Evolutionary conservation across 768 basidiomycete genomes (phyloP).

Genomic region (Kwoniella heveanensis): DNA sequence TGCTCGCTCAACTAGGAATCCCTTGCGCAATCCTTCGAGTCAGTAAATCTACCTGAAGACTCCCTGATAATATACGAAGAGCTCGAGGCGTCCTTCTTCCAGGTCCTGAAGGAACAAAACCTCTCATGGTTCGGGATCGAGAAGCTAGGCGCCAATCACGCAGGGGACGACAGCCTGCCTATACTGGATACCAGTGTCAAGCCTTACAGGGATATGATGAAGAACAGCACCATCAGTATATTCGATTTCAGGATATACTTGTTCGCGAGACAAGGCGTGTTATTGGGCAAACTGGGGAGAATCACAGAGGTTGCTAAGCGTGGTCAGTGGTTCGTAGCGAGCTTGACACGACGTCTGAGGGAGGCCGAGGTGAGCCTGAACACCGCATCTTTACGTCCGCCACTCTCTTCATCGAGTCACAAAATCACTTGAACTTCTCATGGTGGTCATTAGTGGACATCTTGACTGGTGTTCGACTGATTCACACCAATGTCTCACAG

Average conservation of each 20-base stretch:
- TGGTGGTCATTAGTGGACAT: no score
- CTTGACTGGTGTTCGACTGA: no score
- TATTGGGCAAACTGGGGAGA: conserved; percentile 71
- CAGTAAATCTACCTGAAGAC: conserved; percentile 85
- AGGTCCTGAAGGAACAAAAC: conserved; percentile 56
- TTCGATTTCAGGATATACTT: conserved; percentile 93
- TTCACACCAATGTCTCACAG: conserved; percentile 61
- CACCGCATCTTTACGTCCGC: no score
- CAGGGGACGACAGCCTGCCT: conserved; percentile 76
- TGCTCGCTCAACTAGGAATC: conserved; percentile 75
- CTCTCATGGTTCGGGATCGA: conserved; percentile 82
- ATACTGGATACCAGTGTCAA: conserved; percentile 78
- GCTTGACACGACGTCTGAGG: conserved; percentile 73
- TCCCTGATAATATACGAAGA: conserved; percentile 87
- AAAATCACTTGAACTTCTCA: no score
- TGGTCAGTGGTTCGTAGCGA: conserved; percentile 71
- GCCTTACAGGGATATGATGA: conserved; percentile 83
- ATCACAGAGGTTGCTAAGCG: conserved; percentile 72
- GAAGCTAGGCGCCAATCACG: conserved; percentile 69
- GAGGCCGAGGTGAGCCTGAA: conserved; percentile 69
- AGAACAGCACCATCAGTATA: conserved; percentile 84
- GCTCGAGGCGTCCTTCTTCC: conserved; percentile 77
- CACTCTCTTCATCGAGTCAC: no score
- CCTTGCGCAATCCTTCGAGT: conserved; percentile 85
- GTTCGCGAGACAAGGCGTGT: conserved; percentile 77